Evolutionary conservation across 2,329 filamentous ascomycete genomes (phyloP), one percentile per base, ranked within the genome.

Genomic region (Rhynchosporium agropyri): DNA sequence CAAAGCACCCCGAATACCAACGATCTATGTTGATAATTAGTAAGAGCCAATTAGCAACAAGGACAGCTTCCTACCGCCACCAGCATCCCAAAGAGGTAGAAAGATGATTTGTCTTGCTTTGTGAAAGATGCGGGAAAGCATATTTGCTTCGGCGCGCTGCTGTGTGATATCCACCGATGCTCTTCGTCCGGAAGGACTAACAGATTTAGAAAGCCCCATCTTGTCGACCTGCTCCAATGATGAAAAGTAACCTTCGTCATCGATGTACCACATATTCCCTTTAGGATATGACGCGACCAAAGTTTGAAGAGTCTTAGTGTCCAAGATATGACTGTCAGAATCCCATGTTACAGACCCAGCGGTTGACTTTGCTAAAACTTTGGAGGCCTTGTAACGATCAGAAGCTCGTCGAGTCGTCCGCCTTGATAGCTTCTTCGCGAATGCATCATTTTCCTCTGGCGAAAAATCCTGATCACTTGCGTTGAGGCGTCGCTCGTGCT

Each of bases 181-280:
- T 29, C 58, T 58, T 42, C 64, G 60, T 36, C 66, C 65, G 9
- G 63, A 53, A 7, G 64, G 56, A 6, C 55, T 66, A 9, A 28
- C 48, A 26, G 20, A 57, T 4, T 33, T 46, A 20, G 45, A 60
- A 10, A 64, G 42, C 15, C 69, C 54, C 6, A 55, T 45, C 15
- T 63, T 65, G 20, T 63, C 56, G 3, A 68, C 40, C 61, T 73
- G 70, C 40, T 73, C 72, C 9, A 73, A 40, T 5, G 70, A 72
- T 5, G 70, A 70, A 49, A 73, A 73, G 60, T 68, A 73, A 1
- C 70, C 70, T 28, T 71, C 68, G 9, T 72, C 65, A 46, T 73
- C 72, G 38, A 73, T 67, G 50, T 71, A 72, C 70, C 71, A 73
- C 8, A 73, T 53, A 62, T 73, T 72, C 5, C 72, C 72, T 43